phyloP scores from a whole-genome alignment of 768 basidiomycete genomes.

The Russula vinacea region DNA sequence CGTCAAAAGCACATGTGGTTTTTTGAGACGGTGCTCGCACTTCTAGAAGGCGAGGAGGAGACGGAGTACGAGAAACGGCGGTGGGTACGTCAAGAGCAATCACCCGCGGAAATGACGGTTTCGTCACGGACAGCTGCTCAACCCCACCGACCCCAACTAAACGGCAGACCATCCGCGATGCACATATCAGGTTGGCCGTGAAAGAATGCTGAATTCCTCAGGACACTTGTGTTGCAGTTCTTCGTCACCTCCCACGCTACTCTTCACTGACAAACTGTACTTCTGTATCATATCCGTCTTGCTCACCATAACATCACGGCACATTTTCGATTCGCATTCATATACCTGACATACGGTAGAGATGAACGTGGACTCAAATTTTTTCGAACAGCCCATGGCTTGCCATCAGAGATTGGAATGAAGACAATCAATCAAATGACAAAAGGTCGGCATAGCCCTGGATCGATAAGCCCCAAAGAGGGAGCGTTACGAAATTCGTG shows the following conservation, averaged over 20 bases:
- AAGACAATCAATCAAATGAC: no score
- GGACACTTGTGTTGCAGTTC: background rate
- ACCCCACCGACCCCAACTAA: slow-evolving; percentile 1
- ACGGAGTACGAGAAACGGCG: no score
- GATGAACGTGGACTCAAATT: background rate
- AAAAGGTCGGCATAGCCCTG: no score
- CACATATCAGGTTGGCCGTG: background rate
- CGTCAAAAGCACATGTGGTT: slow-evolving; percentile 98
- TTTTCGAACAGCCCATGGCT: background rate
- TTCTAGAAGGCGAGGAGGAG: slow-evolving; percentile 75
- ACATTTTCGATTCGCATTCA: slow-evolving; percentile 1
- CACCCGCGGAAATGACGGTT: background rate
- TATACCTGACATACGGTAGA: slow-evolving; percentile 8
- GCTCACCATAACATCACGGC: slow-evolving; percentile 9
- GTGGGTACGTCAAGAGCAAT: slow-evolving; percentile 12
- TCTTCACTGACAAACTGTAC: slow-evolving; percentile 18
- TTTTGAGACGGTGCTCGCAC: slow-evolving; percentile 84
- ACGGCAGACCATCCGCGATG: background rate
- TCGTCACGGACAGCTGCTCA: background rate
- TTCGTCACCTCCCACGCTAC: background rate
- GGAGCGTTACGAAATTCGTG: background rate
- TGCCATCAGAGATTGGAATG: no score
- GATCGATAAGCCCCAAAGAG: background rate
- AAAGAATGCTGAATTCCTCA: slow-evolving; percentile 3
- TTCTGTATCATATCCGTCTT: slow-evolving; percentile 20